Evolutionary conservation across 768 basidiomycete species (phyloP).

Genomic region (Xerocomellus intermedius): DNA sequence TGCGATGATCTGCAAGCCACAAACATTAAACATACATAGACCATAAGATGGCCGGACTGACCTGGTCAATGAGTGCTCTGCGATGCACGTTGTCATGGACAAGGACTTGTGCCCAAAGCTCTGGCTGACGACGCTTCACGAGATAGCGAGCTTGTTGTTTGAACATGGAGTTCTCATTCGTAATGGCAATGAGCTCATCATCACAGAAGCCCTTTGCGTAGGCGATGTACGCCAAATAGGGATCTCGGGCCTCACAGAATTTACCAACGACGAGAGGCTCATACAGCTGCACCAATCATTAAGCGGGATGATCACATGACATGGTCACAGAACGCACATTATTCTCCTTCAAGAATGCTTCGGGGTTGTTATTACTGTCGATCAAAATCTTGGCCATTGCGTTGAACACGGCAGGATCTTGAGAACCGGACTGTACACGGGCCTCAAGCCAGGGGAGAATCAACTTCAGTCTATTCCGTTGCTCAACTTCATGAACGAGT

Average conservation of each 20-base stretch:
- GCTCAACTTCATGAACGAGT: conserved; percentile 95
- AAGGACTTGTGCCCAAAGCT: conserved; percentile 96
- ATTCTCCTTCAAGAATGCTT: conserved; percentile 97
- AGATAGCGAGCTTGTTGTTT: conserved; percentile 99
- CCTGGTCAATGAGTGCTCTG: conserved; percentile 91
- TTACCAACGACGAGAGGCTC: conserved; percentile 97
- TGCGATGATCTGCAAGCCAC: conserved; percentile 66
- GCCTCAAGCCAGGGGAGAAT: conserved; percentile 97
- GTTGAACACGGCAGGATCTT: conserved; percentile 93
- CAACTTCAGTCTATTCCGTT: conserved; percentile 92
- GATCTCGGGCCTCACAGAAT: conserved; percentile 98
- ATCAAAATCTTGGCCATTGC: conserved; percentile 98
- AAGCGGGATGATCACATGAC: neutral
- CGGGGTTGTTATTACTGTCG: conserved; percentile 98
- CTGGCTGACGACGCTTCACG: conserved; percentile 91
- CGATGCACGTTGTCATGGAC: conserved; percentile 87
- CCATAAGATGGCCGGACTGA: conserved; percentile 26
- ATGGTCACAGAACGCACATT: conserved; percentile 57
- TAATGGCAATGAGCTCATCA: conserved; percentile 93
- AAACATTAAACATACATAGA: neutral
- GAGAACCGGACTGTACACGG: conserved; percentile 89
- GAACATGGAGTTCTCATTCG: conserved; percentile 99
- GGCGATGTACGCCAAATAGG: conserved; percentile 97
- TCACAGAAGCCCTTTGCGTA: conserved; percentile 99
- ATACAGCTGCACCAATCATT: conserved; percentile 61